phyloP scores from a whole-genome alignment of 306 rosid genomes.

The Pueraria montana region DNA sequence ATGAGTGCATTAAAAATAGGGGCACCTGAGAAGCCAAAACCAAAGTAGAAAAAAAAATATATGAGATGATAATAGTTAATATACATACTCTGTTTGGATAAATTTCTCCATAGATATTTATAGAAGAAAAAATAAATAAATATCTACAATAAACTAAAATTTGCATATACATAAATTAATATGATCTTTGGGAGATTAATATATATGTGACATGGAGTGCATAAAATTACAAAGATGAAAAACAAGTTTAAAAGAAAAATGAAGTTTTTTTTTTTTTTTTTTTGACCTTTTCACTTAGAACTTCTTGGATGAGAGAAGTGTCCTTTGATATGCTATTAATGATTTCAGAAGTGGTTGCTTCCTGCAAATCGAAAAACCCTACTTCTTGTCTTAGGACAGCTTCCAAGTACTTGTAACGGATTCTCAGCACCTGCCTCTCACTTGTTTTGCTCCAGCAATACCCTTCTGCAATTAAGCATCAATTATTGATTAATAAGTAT shows the following conservation, averaged over 20 bases:
- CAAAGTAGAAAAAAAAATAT: not conserved
- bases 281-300: conserved; percentile 98
- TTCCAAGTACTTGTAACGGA: conserved; percentile 90
- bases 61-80: not conserved
- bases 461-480: conserved; percentile 71
- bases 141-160: too few species aligned
- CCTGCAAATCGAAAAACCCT: conserved; percentile 88
- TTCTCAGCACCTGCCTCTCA: conserved; percentile 85
- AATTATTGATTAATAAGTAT: conserved; percentile 16
- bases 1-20: conserved; percentile 80
- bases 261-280: too few species aligned
- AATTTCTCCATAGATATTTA: too few species aligned
- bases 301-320: conserved; percentile 88
- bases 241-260: not conserved
- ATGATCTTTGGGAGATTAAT: too few species aligned
- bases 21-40: conserved; percentile 68
- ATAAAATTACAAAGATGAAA: not conserved
- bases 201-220: not conserved
- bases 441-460: conserved; percentile 99
- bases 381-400: conserved; percentile 94
- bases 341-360: conserved; percentile 88
- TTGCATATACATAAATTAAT: too few species aligned
- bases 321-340: conserved; percentile 87
- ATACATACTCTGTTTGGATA: not conserved
- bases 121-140: too few species aligned